Evolutionary conservation across 768 basidiomycete species (phyloP).

Genomic region (Rhizopogon salebrosus): DNA sequence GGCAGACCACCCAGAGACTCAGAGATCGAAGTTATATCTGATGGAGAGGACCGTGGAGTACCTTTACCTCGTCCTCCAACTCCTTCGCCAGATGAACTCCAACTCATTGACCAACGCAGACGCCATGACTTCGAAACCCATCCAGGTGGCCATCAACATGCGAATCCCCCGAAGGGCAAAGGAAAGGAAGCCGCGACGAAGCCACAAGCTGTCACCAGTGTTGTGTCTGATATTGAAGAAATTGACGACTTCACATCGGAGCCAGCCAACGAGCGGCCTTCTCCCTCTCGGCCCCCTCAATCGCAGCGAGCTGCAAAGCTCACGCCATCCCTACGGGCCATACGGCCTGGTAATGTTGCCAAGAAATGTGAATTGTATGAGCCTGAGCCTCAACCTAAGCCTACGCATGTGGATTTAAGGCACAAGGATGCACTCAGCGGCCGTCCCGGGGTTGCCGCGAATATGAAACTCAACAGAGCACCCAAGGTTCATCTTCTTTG

Average conservation of each 20-base stretch:
- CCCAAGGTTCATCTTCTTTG: slow-evolving; percentile 11
- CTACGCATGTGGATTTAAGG: slow-evolving; percentile 7
- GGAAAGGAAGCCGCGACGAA: neutral
- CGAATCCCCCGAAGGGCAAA: slow-evolving; percentile 18
- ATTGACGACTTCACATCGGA: slow-evolving; percentile 8
- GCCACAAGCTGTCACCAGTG: neutral
- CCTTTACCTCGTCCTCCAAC: slow-evolving; percentile 10
- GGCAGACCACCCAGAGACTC: slow-evolving; percentile 6
- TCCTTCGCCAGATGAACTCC: slow-evolving; percentile 26
- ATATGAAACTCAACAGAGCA: slow-evolving; percentile 22
- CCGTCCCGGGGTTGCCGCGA: neutral
- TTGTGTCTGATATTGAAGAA: slow-evolving; percentile 6
- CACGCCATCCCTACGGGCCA: slow-evolving; percentile 1
- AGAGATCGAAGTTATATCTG: slow-evolving; percentile 17
- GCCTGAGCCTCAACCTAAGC: too few species aligned
- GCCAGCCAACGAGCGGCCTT: slow-evolving; percentile 14
- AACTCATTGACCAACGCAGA: too few species aligned
- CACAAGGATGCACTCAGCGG: neutral
- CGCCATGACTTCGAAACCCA: slow-evolving; percentile 21
- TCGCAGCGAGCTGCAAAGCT: neutral
- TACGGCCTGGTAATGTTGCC: slow-evolving; percentile 7
- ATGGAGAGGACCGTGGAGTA: slow-evolving; percentile 18
- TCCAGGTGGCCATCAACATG: slow-evolving; percentile 8
- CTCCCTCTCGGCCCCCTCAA: neutral
- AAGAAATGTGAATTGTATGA: slow-evolving; percentile 10